Evolutionary conservation across 768 basidiomycete species (phyloP).

Genomic region (Lentinula sp.): DNA sequence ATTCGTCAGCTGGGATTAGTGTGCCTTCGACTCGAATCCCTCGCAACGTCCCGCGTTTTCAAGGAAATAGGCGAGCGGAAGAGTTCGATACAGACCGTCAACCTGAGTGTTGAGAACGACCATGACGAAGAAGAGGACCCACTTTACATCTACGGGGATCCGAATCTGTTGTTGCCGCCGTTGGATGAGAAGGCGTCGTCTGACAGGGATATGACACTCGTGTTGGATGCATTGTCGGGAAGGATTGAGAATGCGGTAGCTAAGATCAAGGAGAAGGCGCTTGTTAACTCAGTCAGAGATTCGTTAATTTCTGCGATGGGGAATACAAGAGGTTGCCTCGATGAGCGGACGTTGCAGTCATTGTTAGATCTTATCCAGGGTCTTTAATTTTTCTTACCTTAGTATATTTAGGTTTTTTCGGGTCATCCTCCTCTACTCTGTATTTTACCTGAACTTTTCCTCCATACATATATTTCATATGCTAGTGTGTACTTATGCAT

Average conservation of each 20-base stretch:
- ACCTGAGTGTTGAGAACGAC: slow-evolving; percentile 1
- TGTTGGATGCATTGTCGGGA: slow-evolving; percentile 3
- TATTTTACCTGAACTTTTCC: not conserved
- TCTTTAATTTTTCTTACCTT: not conserved
- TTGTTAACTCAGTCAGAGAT: not conserved
- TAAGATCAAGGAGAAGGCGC: slow-evolving; percentile 12
- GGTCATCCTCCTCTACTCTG: not conserved
- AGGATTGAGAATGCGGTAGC: slow-evolving; percentile 6
- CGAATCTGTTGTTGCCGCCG: slow-evolving; percentile 55
- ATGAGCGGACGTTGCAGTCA: slow-evolving; percentile 8
- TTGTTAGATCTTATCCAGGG: slow-evolving; percentile 3
- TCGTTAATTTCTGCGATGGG: slow-evolving; percentile 1
- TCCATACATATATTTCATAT: not conserved
- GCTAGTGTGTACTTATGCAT: not conserved
- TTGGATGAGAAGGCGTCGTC: slow-evolving; percentile 9
- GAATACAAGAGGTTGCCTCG: slow-evolving; percentile 1
- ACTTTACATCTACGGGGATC: slow-evolving; percentile 49
- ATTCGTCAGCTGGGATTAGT: slow-evolving; percentile 68
- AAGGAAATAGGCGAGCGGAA: slow-evolving; percentile 38
- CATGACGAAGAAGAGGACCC: slow-evolving; percentile 21
- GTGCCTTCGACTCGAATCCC: slow-evolving; percentile 74
- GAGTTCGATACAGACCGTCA: slow-evolving; percentile 31
- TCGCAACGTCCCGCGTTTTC: slow-evolving; percentile 60
- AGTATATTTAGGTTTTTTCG: too few relatives aligned
- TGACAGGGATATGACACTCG: slow-evolving; percentile 5